Conservation (phyloP, 495 filamentous ascomycete species). For the Xylaria curta region DNA sequence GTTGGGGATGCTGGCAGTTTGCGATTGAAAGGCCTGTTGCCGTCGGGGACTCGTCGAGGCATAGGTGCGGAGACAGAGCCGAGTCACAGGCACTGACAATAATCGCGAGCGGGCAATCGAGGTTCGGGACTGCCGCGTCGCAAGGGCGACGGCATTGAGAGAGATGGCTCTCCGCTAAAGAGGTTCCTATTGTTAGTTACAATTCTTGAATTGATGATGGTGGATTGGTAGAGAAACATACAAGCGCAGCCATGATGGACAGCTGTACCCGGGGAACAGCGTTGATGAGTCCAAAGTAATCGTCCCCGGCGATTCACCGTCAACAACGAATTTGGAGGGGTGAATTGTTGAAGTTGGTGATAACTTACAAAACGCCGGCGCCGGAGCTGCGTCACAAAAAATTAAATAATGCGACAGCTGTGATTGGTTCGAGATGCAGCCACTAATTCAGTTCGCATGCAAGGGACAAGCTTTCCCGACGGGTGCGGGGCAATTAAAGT, state of each 20-base stretch:
- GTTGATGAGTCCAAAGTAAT: too few species aligned
- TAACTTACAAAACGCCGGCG: too few species aligned
- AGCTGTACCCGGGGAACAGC: too few species aligned
- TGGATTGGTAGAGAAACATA: not conserved
- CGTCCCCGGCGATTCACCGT: too few species aligned
- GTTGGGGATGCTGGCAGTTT: not conserved
- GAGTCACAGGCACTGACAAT: not conserved
- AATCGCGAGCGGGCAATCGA: constrained; percentile 8
- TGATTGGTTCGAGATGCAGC: too few species aligned
- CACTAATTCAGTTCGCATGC: too few species aligned
- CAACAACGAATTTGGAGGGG: too few species aligned
- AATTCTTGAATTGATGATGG: not conserved
- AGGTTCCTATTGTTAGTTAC: not conserved
- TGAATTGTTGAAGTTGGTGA: too few species aligned
- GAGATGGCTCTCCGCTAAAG: not conserved
- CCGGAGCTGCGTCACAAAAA: too few species aligned
- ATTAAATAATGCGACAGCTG: too few species aligned
- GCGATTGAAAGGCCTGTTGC: not conserved
- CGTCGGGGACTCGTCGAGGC: not conserved
- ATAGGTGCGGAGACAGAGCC: not conserved
- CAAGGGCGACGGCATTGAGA: constrained; percentile 11
- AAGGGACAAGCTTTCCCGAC: too few species aligned
- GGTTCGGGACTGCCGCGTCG: constrained; percentile 5
- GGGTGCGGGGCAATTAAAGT: too few species aligned
- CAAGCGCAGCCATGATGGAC: not conserved